phyloP scores from a whole-genome alignment of 768 basidiomycete genomes.

The Boletus rubroflammeus region DNA sequence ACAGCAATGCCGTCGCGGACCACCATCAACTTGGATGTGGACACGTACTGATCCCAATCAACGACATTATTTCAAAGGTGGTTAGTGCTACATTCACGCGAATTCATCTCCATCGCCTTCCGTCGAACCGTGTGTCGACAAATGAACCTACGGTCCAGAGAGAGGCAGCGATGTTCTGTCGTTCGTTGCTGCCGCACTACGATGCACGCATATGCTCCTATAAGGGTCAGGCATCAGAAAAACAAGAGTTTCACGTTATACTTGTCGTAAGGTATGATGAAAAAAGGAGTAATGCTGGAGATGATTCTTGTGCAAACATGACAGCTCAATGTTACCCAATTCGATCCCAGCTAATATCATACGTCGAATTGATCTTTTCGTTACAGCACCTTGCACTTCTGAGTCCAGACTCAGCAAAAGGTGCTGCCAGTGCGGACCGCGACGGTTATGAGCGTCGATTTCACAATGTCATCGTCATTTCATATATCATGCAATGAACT shows the following conservation, averaged over 20 bases:
- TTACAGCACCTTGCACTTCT: not conserved
- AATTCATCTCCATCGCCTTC: no score
- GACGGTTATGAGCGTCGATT: not conserved
- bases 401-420: no score
- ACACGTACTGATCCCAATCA: no score
- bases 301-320: no score
- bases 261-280: conserved; percentile 30
- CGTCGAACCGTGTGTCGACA: not conserved
- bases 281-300: not conserved
- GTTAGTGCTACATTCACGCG: not conserved
- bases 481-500: not conserved
- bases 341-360: no score
- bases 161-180: not conserved
- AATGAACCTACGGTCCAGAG: not conserved
- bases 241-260: not conserved
- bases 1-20: not conserved
- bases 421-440: no score
- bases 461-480: not conserved
- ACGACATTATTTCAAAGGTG: not conserved
- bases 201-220: not conserved
- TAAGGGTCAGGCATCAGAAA: not conserved
- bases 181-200: not conserved
- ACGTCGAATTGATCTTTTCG: no score
- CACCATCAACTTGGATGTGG: not conserved
- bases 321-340: no score